Percentiles rank a stretch among this genome's conserved stretches.
These are phyloP conservation scores for Cercospora beticola DNA, from an alignment of 2,329 filamentous ascomycete genomes.

Conservation along the genomic window DNA sequence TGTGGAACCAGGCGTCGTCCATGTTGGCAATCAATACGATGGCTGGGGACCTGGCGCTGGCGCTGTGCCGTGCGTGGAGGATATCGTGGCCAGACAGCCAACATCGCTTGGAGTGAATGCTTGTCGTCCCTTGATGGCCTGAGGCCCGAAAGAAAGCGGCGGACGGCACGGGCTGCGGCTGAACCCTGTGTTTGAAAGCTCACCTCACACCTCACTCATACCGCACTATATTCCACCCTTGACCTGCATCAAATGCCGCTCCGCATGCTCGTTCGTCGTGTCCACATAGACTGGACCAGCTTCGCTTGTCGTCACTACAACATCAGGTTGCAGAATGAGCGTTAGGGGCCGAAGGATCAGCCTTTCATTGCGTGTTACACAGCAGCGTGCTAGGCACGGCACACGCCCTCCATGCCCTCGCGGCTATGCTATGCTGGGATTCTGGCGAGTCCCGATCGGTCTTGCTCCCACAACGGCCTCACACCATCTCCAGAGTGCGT, in stretches of 20 bases:
- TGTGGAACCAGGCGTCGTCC: slow-evolving; percentile 79
- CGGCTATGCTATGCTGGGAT: background rate
- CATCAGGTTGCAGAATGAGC: background rate
- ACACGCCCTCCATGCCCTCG: background rate
- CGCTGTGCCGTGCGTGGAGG: background rate
- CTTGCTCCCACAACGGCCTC: background rate
- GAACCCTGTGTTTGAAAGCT: background rate
- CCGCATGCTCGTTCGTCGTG: background rate
- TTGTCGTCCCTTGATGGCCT: background rate
- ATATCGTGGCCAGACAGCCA: background rate
- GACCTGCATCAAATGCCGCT: background rate
- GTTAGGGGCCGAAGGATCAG: background rate
- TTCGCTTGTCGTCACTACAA: background rate
- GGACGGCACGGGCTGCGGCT: background rate
- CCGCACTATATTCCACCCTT: background rate
- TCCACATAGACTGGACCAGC: background rate
- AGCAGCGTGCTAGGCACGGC: background rate
- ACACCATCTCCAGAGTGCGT: background rate
- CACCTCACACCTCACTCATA: slow-evolving; percentile 4
- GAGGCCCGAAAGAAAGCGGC: background rate
- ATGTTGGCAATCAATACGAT: slow-evolving; percentile 23
- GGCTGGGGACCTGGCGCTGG: background rate
- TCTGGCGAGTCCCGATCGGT: background rate
- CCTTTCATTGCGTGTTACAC: background rate
- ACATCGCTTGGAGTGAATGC: background rate